phyloP scores from a whole-genome alignment of 805 yeast species.

The Candida silvatica region DNA sequence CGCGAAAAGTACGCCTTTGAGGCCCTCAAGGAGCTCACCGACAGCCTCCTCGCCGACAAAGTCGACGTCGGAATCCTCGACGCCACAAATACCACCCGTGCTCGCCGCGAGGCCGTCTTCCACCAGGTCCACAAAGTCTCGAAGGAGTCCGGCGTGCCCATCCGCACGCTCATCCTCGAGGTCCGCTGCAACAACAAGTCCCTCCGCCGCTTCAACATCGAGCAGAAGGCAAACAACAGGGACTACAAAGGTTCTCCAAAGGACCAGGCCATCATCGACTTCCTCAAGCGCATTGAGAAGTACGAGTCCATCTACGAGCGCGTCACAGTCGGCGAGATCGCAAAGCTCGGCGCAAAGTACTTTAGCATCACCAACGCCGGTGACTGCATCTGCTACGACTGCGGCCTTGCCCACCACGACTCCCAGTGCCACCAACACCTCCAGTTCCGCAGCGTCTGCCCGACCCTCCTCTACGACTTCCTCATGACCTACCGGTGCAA shows the following conservation, averaged over 20 bases:
- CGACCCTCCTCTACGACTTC: slow-evolving; percentile 24
- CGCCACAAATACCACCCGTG: slow-evolving; percentile 54
- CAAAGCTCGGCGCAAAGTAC: slow-evolving; percentile 17
- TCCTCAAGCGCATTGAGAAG: slow-evolving; percentile 44
- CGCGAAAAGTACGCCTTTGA: slow-evolving; percentile 95
- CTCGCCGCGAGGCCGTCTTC: slow-evolving; percentile 48
- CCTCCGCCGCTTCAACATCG: slow-evolving; percentile 51
- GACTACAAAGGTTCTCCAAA: slow-evolving; percentile 51
- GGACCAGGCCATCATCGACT: slow-evolving; percentile 47
- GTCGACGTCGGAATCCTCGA: slow-evolving; percentile 89
- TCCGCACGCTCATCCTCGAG: slow-evolving; percentile 48
- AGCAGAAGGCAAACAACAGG: slow-evolving; percentile 51
- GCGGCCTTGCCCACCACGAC: slow-evolving; percentile 20
- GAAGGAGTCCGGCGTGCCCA: slow-evolving; percentile 30
- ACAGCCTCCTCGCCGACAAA: slow-evolving; percentile 62
- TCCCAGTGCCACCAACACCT: slow-evolving; percentile 22
- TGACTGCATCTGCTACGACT: slow-evolving; percentile 25
- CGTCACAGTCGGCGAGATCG: slow-evolving; percentile 27
- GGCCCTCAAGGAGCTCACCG: slow-evolving; percentile 70
- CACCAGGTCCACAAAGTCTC: slow-evolving; percentile 45
- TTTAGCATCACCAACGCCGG: slow-evolving; percentile 27
- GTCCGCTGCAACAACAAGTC: slow-evolving; percentile 46
- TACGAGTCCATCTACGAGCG: slow-evolving; percentile 36
- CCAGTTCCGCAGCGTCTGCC: slow-evolving; percentile 13
- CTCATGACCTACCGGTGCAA: slow-evolving; percentile 24